Percentiles rank a stretch among this genome's conserved stretches.
These are phyloP conservation scores for Boeremia exigua DNA, from an alignment of 2,329 filamentous ascomycete species.

Conservation along the genomic window DNA sequence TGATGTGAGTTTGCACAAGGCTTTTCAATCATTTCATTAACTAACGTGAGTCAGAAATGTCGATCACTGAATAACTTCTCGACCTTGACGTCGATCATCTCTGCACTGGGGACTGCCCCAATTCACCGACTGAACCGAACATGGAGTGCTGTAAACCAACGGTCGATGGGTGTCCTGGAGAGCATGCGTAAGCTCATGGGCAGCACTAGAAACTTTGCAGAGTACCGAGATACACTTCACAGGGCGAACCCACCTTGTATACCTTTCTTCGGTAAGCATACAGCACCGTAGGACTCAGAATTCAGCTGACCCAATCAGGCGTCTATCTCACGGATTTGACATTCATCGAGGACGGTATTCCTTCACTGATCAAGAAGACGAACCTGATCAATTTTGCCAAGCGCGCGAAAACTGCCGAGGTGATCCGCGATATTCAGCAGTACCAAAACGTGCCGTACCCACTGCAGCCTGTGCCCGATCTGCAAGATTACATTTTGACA, in stretches of 20 bases:
- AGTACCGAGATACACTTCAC: conserved; percentile 93
- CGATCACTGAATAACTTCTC: conserved; percentile 94
- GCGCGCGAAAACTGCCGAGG: conserved; percentile 95
- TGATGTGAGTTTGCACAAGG: conserved; percentile 69
- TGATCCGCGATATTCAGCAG: conserved; percentile 97
- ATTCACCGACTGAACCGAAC: conserved; percentile 93
- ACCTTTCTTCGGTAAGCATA: conserved; percentile 85
- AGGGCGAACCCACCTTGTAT: conserved; percentile 95
- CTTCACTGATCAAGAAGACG: conserved; percentile 93
- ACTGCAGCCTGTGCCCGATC: conserved; percentile 83
- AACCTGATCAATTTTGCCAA: conserved; percentile 99
- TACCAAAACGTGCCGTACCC: conserved; percentile 98
- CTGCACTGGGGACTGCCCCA: conserved; percentile 89
- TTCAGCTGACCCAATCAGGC: conserved; percentile 59
- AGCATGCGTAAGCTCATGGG: conserved; percentile 94
- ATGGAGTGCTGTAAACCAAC: conserved; percentile 90
- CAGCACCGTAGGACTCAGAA: not conserved
- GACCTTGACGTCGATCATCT: conserved; percentile 96
- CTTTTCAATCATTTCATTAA: not conserved
- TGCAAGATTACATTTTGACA: conserved; percentile 95
- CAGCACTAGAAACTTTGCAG: conserved; percentile 96
- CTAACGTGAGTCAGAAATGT: conserved; percentile 74
- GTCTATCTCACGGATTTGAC: conserved; percentile 97
- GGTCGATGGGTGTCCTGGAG: conserved; percentile 80
- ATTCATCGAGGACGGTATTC: conserved; percentile 98